These are phyloP conservation scores for Letharia lupina DNA, from an alignment of 495 filamentous ascomycete species.

Conservation along the genomic window DNA sequence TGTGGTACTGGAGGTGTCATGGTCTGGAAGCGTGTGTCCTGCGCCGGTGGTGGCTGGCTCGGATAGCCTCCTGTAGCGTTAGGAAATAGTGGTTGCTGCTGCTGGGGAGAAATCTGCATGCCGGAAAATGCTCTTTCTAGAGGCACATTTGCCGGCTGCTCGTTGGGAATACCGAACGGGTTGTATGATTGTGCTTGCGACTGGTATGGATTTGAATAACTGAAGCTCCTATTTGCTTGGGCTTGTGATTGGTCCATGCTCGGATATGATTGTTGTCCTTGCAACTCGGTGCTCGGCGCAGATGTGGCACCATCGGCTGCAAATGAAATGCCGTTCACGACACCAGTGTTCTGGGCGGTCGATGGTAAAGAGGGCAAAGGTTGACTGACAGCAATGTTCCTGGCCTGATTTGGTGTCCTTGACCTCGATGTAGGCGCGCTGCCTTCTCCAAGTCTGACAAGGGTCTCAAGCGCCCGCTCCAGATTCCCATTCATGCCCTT, in stretches of 20 bases:
- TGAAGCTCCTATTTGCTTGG: slow-evolving; percentile 7
- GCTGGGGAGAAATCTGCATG: slow-evolving; percentile 48
- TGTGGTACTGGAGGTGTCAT: slow-evolving; percentile 54
- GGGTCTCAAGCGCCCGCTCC: slow-evolving; percentile 72
- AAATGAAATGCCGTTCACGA: slow-evolving; percentile 16
- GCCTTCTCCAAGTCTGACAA: slow-evolving; percentile 70
- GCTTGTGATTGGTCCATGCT: slow-evolving; percentile 6
- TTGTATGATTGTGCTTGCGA: slow-evolving; percentile 43
- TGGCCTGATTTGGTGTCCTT: slow-evolving; percentile 30
- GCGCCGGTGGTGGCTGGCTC: slow-evolving; percentile 41
- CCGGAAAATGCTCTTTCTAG: slow-evolving; percentile 64
- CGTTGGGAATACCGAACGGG: slow-evolving; percentile 54
- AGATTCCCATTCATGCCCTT: slow-evolving; percentile 74
- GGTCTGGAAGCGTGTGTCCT: slow-evolving; percentile 43
- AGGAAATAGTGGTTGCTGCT: slow-evolving; percentile 64
- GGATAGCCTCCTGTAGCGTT: slow-evolving; percentile 74
- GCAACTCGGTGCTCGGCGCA: background rate
- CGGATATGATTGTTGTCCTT: slow-evolving; percentile 8
- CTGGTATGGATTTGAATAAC: slow-evolving; percentile 24
- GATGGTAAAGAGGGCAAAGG: slow-evolving; percentile 13
- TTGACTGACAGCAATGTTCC: slow-evolving; percentile 23
- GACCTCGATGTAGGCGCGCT: slow-evolving; percentile 36
- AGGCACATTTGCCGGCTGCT: slow-evolving; percentile 42
- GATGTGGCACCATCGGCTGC: slow-evolving; percentile 11
- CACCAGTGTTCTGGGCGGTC: slow-evolving; percentile 9